Evolutionary conservation across 805 yeast genomes (phyloP).

Genomic region (Sugiyamaella chiloensis): DNA sequence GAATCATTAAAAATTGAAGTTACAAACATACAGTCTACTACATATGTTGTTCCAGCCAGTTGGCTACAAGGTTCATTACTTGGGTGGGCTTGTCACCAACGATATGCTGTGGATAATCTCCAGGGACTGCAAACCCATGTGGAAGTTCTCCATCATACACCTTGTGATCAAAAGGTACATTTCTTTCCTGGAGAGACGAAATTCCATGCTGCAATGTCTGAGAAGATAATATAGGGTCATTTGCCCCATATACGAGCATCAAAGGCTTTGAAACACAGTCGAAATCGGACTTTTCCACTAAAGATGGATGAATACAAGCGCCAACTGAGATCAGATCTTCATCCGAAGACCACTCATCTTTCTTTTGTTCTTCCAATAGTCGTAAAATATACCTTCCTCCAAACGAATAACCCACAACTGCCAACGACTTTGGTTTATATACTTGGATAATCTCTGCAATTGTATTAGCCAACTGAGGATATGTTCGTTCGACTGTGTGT

Average conservation of each 20-base stretch:
- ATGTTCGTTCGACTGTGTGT: slow-evolving; percentile 32
- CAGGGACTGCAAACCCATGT: slow-evolving; percentile 42
- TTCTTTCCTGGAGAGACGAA: slow-evolving; percentile 14
- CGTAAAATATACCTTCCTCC: slow-evolving; percentile 33
- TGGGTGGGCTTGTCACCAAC: slow-evolving; percentile 34
- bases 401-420: slow-evolving; percentile 34
- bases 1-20: too few species aligned
- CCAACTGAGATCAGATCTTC: slow-evolving; percentile 29
- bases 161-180: slow-evolving; percentile 21
- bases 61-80: slow-evolving; percentile 20
- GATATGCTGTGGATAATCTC: slow-evolving; percentile 36
- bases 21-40: too few species aligned
- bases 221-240: slow-evolving; percentile 30
- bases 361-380: slow-evolving; percentile 25
- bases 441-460: slow-evolving; percentile 30
- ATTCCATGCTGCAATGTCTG: slow-evolving; percentile 22
- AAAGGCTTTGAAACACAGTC: slow-evolving; percentile 29
- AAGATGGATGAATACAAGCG: slow-evolving; percentile 31
- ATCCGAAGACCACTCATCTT: slow-evolving; percentile 26
- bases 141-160: slow-evolving; percentile 31
- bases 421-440: slow-evolving; percentile 29
- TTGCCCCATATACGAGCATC: slow-evolving; percentile 25
- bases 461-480: slow-evolving; percentile 27
- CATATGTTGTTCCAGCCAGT: slow-evolving; percentile 5
- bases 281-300: slow-evolving; percentile 28